Evolutionary conservation across 225 moss, liverwort and hornwort genomes (phyloP), one percentile per base, ranked within the genome.

Genomic region (Asterella californica): DNA sequence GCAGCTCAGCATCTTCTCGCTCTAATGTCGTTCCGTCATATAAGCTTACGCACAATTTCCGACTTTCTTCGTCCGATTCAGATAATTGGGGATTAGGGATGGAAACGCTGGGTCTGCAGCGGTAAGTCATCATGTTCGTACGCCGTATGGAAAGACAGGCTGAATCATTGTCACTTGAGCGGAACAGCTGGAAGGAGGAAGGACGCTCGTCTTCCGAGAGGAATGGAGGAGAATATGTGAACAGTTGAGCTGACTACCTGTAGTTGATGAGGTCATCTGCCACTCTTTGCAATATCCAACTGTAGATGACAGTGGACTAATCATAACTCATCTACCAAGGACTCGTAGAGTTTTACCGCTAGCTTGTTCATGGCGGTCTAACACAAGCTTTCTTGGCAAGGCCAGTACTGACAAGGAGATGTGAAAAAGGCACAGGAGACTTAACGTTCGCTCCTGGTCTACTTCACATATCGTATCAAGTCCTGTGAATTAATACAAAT

Each of bases 151-250:
- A 29, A 33, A 33, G 65, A 65, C 32, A 65, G 65, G 29, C 65
- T 65, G 65, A 33, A 65, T 65, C 32, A 65, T 65, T 65, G 32
- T 65, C 65, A 65, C 65, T 65, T 33, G 65, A 65, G 65, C 65
- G 65, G 65, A 65, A 65, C 65, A 65, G 65, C 65, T 65, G 65
- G 65, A 65, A 65, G 32, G 32, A 15, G 32, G 12, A 29, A 65
- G 15, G 65, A 65, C 10, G 3, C 14, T 65, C 65, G 65, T 15
- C 65, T 14, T 65, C 17, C 32, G 65, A 65, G 32, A 32, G 32
- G 32, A 33, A 65, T 30, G 65, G 65, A 65, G 57, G 57, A 32
- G 69, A 70, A 70, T 22, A 70, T 70, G 69, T 70, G 37, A 70
- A 70, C 42, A 70, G 69, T 38, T 70, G 21, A 37, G 38, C 38